phyloP scores from a whole-genome alignment of 2,329 filamentous ascomycete species.

The Cladophialophora exuberans region DNA sequence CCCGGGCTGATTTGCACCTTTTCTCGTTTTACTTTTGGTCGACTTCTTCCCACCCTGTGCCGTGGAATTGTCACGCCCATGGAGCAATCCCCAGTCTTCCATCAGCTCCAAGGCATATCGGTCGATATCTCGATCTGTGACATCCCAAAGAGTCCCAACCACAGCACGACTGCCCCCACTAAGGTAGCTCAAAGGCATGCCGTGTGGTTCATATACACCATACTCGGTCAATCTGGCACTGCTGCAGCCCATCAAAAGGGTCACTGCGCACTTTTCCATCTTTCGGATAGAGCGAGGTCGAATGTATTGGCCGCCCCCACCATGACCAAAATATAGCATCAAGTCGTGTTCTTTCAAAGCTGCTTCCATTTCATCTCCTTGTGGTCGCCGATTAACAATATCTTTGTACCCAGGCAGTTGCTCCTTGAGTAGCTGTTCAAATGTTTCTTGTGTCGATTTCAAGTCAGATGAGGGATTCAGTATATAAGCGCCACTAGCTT shows the following conservation, averaged over 20 bases:
- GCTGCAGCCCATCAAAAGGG: constrained; percentile 92
- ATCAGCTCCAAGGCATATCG: constrained; percentile 80
- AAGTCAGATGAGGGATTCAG: constrained; percentile 89
- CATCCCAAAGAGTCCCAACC: constrained; percentile 94
- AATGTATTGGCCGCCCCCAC: constrained; percentile 92
- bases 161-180: constrained; percentile 84
- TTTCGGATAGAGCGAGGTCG: constrained; percentile 79
- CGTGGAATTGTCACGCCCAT: constrained; percentile 40
- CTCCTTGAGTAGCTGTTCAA: constrained; percentile 55
- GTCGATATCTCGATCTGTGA: constrained; percentile 97
- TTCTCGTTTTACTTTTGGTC: constrained; percentile 36
- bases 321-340: constrained; percentile 94
- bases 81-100: constrained; percentile 81
- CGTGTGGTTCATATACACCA: constrained; percentile 88
- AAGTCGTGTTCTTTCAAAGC: constrained; percentile 70
- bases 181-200: constrained; percentile 89
- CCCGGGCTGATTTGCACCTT: constrained; percentile 40
- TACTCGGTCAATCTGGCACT: constrained; percentile 79
- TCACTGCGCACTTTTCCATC: constrained; percentile 75
- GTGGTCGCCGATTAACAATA: constrained; percentile 70
- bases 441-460: constrained; percentile 74
- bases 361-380: constrained; percentile 74
- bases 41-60: constrained; percentile 35
- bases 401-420: constrained; percentile 38
- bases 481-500: constrained; percentile 63